These are phyloP conservation scores for Ephemerocybe angulata DNA, from an alignment of 768 basidiomycete genomes.

Conservation along the genomic window DNA sequence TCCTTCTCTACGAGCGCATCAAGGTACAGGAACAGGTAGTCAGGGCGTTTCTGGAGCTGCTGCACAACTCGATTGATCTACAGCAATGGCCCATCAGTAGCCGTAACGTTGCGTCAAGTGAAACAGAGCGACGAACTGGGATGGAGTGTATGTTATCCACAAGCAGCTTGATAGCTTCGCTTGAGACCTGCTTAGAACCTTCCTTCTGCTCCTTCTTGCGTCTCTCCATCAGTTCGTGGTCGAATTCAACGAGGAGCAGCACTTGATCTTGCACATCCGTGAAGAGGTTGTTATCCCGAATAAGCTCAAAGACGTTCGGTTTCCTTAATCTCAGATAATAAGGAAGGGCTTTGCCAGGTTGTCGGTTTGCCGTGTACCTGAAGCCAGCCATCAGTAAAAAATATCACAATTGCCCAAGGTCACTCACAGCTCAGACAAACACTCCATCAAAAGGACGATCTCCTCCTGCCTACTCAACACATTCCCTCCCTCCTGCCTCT, in stretches of 20 bases:
- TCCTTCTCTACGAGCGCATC: conserved; percentile 89
- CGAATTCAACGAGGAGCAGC: conserved; percentile 89
- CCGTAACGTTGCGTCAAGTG: background rate
- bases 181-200: conserved; percentile 32
- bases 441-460: conserved; percentile 77
- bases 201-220: conserved; percentile 40
- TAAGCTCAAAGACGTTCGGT: conserved; percentile 91
- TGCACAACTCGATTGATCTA: conserved; percentile 86
- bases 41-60: conserved; percentile 71
- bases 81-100: background rate
- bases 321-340: conserved; percentile 84
- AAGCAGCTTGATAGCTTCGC: conserved; percentile 80
- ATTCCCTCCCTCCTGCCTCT: conserved; percentile 31
- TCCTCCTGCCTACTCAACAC: conserved; percentile 40
- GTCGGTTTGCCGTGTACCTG: conserved; percentile 78
- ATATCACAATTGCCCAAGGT: background rate
- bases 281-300: conserved; percentile 90
- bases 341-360: conserved; percentile 91
- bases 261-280: conserved; percentile 94
- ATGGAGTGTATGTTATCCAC: conserved; percentile 96
- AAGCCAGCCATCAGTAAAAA: background rate
- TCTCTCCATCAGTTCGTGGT: conserved; percentile 76
- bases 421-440: conserved; percentile 81
- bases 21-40: conserved; percentile 90
- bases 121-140: conserved; percentile 56